Conservation (phyloP, 768 basidiomycete genomes). For the Macrolepiota dolichaula region DNA sequence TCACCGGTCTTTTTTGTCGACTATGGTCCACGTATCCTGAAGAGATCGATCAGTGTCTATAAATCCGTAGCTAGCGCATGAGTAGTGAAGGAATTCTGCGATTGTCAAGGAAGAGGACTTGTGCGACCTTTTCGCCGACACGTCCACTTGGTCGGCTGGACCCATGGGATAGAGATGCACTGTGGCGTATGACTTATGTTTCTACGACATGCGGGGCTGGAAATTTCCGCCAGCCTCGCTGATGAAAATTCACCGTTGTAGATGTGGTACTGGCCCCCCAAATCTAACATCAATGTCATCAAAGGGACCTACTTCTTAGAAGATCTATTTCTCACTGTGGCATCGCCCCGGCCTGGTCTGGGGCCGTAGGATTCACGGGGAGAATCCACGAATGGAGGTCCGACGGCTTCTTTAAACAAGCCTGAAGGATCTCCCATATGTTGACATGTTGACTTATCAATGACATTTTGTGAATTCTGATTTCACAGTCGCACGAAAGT, state of each 20-base stretch:
- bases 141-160: neutral
- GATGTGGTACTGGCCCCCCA: no score
- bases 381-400: no score
- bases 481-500: neutral
- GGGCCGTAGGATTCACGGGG: no score
- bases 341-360: no score
- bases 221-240: no score
- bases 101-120: conserved; percentile 2
- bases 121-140: neutral
- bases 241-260: no score
- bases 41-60: neutral
- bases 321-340: no score
- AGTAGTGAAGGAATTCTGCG: neutral
- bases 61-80: neutral
- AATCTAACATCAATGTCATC: no score
- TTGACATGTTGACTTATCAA: neutral
- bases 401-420: neutral
- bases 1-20: neutral
- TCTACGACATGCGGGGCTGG: no score
- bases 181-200: neutral
- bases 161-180: neutral
- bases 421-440: neutral
- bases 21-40: neutral
- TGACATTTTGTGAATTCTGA: neutral
- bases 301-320: no score